phyloP scores from a whole-genome alignment of 2,329 filamentous ascomycete species.

The Clonostachys rhizophaga region DNA sequence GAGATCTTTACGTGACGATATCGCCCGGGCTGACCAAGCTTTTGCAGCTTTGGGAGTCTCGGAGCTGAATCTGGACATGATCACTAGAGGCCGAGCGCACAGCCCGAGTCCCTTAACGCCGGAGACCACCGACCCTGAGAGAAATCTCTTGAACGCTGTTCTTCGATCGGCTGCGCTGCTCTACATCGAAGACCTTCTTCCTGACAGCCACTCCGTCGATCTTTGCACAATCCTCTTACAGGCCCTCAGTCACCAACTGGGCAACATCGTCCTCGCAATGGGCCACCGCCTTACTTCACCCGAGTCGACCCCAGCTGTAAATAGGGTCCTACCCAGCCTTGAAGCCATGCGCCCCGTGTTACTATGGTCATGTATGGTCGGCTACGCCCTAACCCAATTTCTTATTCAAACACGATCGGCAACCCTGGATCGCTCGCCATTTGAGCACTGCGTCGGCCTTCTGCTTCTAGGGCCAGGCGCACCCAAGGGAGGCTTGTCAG shows the following conservation, averaged over 20 bases:
- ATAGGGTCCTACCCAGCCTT: conserved; percentile 2
- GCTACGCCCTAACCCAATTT: conserved; percentile 14
- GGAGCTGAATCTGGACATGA: not conserved
- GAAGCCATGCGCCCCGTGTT: conserved; percentile 10
- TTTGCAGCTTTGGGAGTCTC: not conserved
- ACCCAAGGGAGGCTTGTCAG: not conserved
- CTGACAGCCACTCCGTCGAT: conserved; percentile 21
- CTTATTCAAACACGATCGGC: conserved; percentile 3
- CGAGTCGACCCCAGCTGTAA: not conserved
- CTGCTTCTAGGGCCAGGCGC: conserved; percentile 6
- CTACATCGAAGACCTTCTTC: conserved; percentile 22
- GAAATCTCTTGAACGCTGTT: conserved; percentile 14
- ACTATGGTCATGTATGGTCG: conserved; percentile 19
- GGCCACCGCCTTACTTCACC: not conserved
- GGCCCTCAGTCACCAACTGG: conserved; percentile 15
- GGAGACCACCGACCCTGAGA: not conserved
- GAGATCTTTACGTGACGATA: conserved; percentile 12
- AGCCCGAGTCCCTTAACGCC: not conserved
- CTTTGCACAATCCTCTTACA: conserved; percentile 19
- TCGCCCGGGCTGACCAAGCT: not conserved
- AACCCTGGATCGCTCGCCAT: conserved; percentile 15
- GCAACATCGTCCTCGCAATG: conserved; percentile 3
- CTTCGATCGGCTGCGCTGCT: conserved; percentile 20
- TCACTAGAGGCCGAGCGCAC: too few relatives aligned
- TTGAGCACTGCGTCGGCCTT: conserved; percentile 12